A percentile compares a stretch with the other conserved stretches of the same genome.
phyloP scores from a whole-genome alignment of 352 stramenopile species.

The Achlya hypogyna region DNA sequence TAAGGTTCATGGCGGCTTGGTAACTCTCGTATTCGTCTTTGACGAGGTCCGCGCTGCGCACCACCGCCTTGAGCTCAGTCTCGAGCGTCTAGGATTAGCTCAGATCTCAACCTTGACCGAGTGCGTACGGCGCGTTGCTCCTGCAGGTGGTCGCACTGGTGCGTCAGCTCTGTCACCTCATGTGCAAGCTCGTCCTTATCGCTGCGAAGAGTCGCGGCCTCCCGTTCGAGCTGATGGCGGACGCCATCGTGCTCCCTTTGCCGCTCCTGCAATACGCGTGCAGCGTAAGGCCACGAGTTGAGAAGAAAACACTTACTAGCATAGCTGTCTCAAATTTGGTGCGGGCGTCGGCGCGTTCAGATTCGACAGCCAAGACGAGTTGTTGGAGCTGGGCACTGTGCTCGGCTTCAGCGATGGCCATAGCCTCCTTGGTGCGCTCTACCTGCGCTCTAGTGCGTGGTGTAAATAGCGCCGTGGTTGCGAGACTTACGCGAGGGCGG shows the following conservation, averaged over 20 bases:
- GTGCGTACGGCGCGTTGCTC: not conserved
- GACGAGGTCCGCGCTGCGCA: not conserved
- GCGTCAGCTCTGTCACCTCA: slow-evolving; percentile 41
- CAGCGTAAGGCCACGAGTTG: too few species aligned
- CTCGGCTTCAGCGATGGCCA: too few species aligned
- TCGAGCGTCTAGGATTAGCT: not conserved
- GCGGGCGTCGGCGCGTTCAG: too few species aligned
- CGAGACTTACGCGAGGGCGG: not conserved
- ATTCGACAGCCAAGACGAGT: too few species aligned
- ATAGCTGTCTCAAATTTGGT: too few species aligned
- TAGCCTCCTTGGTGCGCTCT: too few species aligned
- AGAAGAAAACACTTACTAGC: too few species aligned
- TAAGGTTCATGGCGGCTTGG: slow-evolving; percentile 26
- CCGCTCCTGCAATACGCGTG: not conserved
- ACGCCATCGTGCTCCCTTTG: not conserved
- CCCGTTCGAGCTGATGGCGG: not conserved
- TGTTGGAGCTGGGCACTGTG: too few species aligned
- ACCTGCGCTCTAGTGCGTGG: too few species aligned
- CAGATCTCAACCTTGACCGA: not conserved
- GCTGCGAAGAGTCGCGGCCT: not conserved
- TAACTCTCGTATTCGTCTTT: not conserved
- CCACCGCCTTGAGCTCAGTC: not conserved
- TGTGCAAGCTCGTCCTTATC: not conserved
- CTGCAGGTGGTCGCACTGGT: slow-evolving; percentile 19
- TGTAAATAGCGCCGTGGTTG: not conserved